These are phyloP conservation scores for Astraeus odoratus DNA, from an alignment of 768 basidiomycete genomes.

Conservation along the genomic window DNA sequence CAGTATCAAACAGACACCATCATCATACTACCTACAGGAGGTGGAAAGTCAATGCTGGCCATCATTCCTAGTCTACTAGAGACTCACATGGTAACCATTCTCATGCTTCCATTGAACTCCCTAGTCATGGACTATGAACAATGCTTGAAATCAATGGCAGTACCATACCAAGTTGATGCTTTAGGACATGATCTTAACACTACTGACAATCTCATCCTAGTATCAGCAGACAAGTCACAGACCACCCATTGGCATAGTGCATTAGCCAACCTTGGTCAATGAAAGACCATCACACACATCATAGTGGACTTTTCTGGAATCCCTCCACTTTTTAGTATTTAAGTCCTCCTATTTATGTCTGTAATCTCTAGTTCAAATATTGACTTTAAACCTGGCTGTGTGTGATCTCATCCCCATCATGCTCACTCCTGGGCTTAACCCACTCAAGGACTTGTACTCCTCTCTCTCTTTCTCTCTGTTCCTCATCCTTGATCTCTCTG, in stretches of 20 bases:
- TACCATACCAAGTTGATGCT: conserved; percentile 14
- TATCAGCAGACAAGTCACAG: conserved; percentile 7
- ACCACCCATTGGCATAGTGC: conserved; percentile 4
- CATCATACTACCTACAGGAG: conserved; percentile 15
- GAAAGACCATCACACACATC: conserved; percentile 1
- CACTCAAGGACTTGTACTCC: too few species aligned
- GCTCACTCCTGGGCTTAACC: too few species aligned
- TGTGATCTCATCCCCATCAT: too few species aligned
- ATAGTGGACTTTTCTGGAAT: conserved; percentile 23
- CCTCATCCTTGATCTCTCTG: too few species aligned
- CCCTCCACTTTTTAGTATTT: too few species aligned
- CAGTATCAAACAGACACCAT: conserved; percentile 15
- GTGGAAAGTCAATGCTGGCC: conserved; percentile 22
- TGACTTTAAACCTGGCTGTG: too few species aligned
- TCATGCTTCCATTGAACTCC: conserved; percentile 17
- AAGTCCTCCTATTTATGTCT: too few species aligned
- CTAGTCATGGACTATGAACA: conserved; percentile 19
- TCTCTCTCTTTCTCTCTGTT: too few species aligned
- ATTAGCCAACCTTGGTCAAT: not conserved
- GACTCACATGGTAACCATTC: conserved; percentile 1
- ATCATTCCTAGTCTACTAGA: conserved; percentile 17
- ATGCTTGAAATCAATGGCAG: conserved; percentile 6
- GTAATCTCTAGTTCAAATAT: too few species aligned
- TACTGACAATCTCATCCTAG: conserved; percentile 2
- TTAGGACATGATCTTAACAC: not conserved